Evolutionary conservation across 495 filamentous ascomycete genomes (phyloP).

Genomic region (Penicillium waksmanii): DNA sequence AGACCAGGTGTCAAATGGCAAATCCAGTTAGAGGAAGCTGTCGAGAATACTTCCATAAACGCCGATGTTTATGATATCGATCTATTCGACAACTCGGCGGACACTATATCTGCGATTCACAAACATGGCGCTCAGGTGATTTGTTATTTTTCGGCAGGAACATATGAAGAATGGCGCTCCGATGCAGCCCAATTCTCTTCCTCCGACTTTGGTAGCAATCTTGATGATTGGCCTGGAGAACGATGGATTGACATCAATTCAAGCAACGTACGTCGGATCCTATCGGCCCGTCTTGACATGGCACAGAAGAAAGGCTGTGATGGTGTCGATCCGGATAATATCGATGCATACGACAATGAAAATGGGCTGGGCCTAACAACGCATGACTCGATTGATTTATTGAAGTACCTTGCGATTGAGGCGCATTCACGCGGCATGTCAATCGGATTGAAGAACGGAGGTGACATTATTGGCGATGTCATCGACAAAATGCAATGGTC

Average conservation of each 20-base stretch:
- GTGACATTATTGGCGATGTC: slow-evolving; percentile 59
- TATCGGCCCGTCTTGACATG: slow-evolving; percentile 58
- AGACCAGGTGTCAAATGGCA: slow-evolving; percentile 19
- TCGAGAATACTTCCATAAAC: slow-evolving; percentile 12
- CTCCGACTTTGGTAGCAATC: slow-evolving; percentile 53
- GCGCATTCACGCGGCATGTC: slow-evolving; percentile 52
- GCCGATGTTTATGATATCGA: slow-evolving; percentile 20
- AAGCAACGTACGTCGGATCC: slow-evolving; percentile 60
- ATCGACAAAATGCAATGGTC: slow-evolving; percentile 63
- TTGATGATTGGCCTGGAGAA: slow-evolving; percentile 69
- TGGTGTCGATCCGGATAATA: slow-evolving; percentile 73
- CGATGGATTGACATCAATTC: slow-evolving; percentile 65
- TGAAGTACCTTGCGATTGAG: slow-evolving; percentile 60
- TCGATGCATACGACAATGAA: slow-evolving; percentile 64
- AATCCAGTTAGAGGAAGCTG: slow-evolving; percentile 14
- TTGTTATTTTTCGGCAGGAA: slow-evolving; percentile 76
- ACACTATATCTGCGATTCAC: slow-evolving; percentile 12
- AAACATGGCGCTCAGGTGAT: slow-evolving; percentile 48
- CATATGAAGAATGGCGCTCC: slow-evolving; percentile 60
- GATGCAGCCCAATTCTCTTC: slow-evolving; percentile 57
- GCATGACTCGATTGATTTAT: slow-evolving; percentile 57
- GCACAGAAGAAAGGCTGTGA: slow-evolving; percentile 66
- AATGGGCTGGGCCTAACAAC: slow-evolving; percentile 61
- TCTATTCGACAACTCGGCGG: slow-evolving; percentile 18
- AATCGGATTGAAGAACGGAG: slow-evolving; percentile 70